These are phyloP conservation scores for Penicillium maclennaniae DNA, from an alignment of 495 filamentous ascomycete genomes.

Conservation along the genomic window DNA sequence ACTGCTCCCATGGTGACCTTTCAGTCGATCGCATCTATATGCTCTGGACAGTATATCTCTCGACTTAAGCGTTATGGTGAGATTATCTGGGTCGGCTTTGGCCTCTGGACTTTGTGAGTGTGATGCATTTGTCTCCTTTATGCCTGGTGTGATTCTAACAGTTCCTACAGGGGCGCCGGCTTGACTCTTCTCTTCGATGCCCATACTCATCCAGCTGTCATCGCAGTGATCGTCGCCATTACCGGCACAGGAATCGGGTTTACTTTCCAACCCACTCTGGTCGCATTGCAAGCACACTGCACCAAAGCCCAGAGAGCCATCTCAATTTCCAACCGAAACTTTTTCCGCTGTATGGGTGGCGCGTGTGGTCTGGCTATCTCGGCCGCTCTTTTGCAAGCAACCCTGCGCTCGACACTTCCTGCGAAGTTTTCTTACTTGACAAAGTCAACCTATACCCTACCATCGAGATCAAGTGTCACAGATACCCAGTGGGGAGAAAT, in stretches of 20 bases:
- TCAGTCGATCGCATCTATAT: constrained; percentile 49
- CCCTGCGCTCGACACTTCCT: constrained; percentile 45
- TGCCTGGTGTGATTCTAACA: neutral
- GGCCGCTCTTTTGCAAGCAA: constrained; percentile 52
- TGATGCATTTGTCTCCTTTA: neutral
- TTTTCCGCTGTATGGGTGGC: constrained; percentile 58
- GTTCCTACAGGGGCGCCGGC: constrained; percentile 41
- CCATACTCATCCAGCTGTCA: constrained; percentile 44
- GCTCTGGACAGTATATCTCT: constrained; percentile 57
- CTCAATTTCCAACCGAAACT: constrained; percentile 59
- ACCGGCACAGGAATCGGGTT: constrained; percentile 55
- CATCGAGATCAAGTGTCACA: constrained; percentile 27
- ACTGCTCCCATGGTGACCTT: constrained; percentile 50
- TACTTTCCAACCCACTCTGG: constrained; percentile 57
- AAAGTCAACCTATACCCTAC: constrained; percentile 41
- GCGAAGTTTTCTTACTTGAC: constrained; percentile 36
- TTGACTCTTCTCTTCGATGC: constrained; percentile 49
- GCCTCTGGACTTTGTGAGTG: constrained; percentile 48
- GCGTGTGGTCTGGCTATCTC: constrained; percentile 58
- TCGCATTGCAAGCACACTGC: constrained; percentile 62
- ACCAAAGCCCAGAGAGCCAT: constrained; percentile 56
- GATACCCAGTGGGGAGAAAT: constrained; percentile 39
- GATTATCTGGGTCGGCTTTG: constrained; percentile 54
- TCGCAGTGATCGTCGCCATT: constrained; percentile 50
- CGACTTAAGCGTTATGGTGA: constrained; percentile 53